These are phyloP conservation scores for Trichosanthes truncata DNA, from an alignment of 306 rosid genomes.

Conservation along the genomic window DNA sequence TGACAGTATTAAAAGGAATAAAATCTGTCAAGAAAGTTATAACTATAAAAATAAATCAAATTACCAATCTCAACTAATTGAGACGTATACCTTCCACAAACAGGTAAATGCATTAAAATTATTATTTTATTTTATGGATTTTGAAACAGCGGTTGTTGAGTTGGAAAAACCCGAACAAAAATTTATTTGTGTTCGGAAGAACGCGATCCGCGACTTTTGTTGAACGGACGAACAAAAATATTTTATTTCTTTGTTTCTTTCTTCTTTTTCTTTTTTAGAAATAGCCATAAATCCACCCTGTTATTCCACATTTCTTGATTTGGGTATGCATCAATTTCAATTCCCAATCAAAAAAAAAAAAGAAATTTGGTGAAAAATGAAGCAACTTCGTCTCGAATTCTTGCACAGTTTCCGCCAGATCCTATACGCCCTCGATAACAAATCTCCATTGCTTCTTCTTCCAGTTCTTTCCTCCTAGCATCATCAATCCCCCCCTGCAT, in stretches of 20 bases:
- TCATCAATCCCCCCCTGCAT: neutral
- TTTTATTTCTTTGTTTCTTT: no score
- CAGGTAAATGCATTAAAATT: no score
- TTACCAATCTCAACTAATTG: no score
- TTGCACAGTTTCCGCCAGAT: slow-evolving; percentile 4
- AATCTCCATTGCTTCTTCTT: neutral
- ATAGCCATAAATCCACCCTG: neutral
- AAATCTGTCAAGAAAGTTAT: no score
- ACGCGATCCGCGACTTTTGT: neutral
- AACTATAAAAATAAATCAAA: no score
- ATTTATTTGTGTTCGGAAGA: neutral
- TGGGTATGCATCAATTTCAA: neutral
- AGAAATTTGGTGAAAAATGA: neutral
- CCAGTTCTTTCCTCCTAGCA: neutral
- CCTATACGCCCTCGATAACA: neutral
- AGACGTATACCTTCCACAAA: no score
- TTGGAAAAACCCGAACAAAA: neutral
- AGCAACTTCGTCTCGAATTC: neutral
- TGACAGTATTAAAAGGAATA: no score
- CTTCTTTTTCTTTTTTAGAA: neutral
- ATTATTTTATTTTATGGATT: no score
- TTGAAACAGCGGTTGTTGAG: neutral
- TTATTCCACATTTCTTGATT: neutral
- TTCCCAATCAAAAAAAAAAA: neutral
- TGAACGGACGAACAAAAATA: neutral